These are phyloP conservation scores for Suhomyces terraborum DNA, from an alignment of 1,139 yeast species.

Conservation along the genomic window DNA sequence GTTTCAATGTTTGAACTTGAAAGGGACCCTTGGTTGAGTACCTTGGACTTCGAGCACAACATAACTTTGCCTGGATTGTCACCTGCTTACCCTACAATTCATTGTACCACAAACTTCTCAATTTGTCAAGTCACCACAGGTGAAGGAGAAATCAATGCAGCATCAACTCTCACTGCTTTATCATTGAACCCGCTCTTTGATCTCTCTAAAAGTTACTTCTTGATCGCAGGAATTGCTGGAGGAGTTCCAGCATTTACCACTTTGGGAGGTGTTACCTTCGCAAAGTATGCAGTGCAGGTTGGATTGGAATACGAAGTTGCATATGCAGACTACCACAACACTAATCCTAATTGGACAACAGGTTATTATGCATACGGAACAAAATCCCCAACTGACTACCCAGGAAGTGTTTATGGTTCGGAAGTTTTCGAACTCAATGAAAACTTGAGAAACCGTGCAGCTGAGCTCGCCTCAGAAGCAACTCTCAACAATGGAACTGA, in stretches of 20 bases:
- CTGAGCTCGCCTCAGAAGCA: conserved; percentile 49
- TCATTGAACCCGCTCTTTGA: conserved; percentile 57
- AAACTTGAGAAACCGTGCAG: conserved; percentile 59
- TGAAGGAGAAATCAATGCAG: conserved; percentile 72
- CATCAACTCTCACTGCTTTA: conserved; percentile 58
- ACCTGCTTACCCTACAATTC: conserved; percentile 58
- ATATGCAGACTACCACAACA: conserved; percentile 46
- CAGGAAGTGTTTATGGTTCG: conserved; percentile 59
- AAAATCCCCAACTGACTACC: conserved; percentile 51
- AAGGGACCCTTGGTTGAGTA: conserved; percentile 54
- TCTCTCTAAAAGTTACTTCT: conserved; percentile 58
- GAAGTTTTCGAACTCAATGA: conserved; percentile 67
- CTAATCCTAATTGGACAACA: conserved; percentile 57
- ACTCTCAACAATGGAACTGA: conserved; percentile 49
- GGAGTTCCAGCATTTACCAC: conserved; percentile 54
- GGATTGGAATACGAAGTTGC: conserved; percentile 60
- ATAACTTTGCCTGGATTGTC: conserved; percentile 61
- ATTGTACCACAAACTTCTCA: conserved; percentile 55
- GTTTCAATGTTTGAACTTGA: conserved; percentile 61
- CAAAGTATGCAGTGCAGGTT: conserved; percentile 64
- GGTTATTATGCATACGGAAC: conserved; percentile 64
- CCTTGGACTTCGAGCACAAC: conserved; percentile 44
- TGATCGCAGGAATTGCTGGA: conserved; percentile 70
- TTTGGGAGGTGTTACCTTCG: conserved; percentile 60
- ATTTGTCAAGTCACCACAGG: conserved; percentile 68